Evolutionary conservation across 768 basidiomycete genomes (phyloP).

Genomic region (Xerocomellus amylosporus): DNA sequence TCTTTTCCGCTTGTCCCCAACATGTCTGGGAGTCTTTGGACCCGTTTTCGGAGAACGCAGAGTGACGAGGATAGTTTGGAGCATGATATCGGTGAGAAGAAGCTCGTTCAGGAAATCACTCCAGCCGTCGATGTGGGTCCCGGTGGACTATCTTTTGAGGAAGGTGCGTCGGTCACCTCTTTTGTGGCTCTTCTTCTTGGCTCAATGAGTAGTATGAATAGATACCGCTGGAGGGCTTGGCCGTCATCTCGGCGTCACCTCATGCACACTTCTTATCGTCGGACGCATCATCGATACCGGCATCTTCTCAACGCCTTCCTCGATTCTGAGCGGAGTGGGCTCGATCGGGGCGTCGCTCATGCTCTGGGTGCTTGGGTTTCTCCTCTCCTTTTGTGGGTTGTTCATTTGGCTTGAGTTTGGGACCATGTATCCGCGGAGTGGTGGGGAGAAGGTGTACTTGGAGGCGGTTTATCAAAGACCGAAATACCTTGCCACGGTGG

Average conservation of each 20-base stretch:
- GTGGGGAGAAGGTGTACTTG: constrained; percentile 62
- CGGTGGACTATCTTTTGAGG: constrained; percentile 47
- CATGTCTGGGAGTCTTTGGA: constrained; percentile 8
- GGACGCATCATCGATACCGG: constrained; percentile 58
- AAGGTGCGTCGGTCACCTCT: constrained; percentile 32
- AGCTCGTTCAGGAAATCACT: not conserved
- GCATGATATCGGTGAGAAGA: not conserved
- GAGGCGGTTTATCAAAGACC: constrained; percentile 53
- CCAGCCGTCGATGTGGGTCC: constrained; percentile 29
- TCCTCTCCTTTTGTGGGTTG: constrained; percentile 54
- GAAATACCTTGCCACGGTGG: constrained; percentile 44
- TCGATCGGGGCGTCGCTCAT: constrained; percentile 58
- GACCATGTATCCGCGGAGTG: constrained; percentile 59
- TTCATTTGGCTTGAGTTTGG: constrained; percentile 65
- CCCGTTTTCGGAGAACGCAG: not conserved
- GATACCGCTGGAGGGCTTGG: constrained; percentile 55
- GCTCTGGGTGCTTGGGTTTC: constrained; percentile 61
- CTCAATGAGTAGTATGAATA: constrained; percentile 10
- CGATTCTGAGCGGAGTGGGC: constrained; percentile 53
- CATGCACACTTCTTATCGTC: constrained; percentile 54
- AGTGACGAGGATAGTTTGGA: not conserved
- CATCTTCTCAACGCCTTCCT: constrained; percentile 60
- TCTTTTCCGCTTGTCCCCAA: not conserved
- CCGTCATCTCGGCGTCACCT: constrained; percentile 51
- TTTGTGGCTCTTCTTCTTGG: not conserved